Base-by-base conservation (phyloP, 2,329 filamentous ascomycete species). In the Hortaea werneckii region DNA sequence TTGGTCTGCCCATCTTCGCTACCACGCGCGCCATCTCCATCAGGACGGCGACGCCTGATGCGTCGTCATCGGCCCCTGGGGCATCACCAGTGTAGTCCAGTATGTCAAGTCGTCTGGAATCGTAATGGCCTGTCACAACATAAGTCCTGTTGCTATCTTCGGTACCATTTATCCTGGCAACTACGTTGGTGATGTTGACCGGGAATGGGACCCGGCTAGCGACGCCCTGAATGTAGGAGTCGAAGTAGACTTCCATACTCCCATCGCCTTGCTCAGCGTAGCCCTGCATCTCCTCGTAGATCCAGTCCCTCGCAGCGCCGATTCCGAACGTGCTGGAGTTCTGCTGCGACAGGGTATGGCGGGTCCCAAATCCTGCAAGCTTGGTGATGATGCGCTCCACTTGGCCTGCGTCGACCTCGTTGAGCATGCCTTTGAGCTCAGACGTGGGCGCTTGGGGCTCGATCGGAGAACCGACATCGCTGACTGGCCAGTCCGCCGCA, bases 41-140 rank as follows among this genome's bases (percentile, higher is more conserved):
- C 0, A 72, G 69, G 20, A 79, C 66, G 59, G 75, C 72, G 9
- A 77, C 73, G 1, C 75, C 75, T 5, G 69, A 74, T 0, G 73
- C 76, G 54, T 80, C 75, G 54, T 79, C 76, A 48, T 79, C 75
- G 0, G 76, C 76, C 1, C 77, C 76, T 0, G 77, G 76, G 1
- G 74, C 70, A 51, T 78, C 73, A 30, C 64, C 64, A 10, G 67
- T 67, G 50, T 72, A 77, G 57, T 79, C 69, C 42, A 73, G 59
- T 0, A 73, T 57, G 49, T 79, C 67, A 1, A 71, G 69, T 2
- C 71, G 67, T 9, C 76, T 66, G 43, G 66, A 72, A 52, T 79
- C 76, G 56, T 78, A 78, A 53, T 79, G 74, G 0, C 75, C 76
- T 2, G 72, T 74, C 28, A 76, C 69, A 2, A 78, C 71, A 51